Evolutionary conservation across 257 asterid genomes (phyloP).

Genomic region (Fraxinus pennsylvanica): DNA sequence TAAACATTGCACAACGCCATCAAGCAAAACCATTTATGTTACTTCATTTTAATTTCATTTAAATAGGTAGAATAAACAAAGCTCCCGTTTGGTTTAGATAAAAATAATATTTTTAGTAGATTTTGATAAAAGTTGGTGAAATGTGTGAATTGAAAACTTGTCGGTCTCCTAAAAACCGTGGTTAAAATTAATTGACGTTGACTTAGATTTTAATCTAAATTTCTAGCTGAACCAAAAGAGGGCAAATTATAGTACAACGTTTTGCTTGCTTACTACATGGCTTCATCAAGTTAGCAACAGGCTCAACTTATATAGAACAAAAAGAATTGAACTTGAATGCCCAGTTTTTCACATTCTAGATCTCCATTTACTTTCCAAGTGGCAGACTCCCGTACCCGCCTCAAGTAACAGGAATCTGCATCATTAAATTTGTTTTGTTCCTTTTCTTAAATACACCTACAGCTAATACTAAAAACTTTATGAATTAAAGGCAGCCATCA

Average conservation of each 20-base stretch:
- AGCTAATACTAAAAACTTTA: not conserved
- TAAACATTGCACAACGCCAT: not conserved
- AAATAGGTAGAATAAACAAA: not conserved
- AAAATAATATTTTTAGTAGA: too few species aligned
- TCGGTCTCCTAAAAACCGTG: too few species aligned
- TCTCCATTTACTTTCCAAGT: not conserved
- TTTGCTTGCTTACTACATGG: not conserved
- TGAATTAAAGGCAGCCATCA: not conserved
- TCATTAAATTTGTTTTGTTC: not conserved
- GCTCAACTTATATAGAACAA: not conserved
- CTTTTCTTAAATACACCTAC: not conserved
- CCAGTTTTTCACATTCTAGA: not conserved
- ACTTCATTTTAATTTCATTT: not conserved
- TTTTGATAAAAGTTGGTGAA: too few species aligned
- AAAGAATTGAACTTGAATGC: not conserved
- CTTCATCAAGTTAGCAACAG: not conserved
- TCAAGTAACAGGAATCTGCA: not conserved
- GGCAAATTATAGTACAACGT: not conserved
- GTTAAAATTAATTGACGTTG: too few species aligned
- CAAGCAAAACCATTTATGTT: constrained; percentile 5
- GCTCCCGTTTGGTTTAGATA: too few species aligned
- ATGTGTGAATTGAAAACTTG: too few species aligned
- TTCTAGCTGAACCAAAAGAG: too few species aligned
- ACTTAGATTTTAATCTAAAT: too few species aligned
- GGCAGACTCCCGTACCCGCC: not conserved